Conservation (phyloP, 805 yeast genomes). For the Starmerella powellii region DNA sequence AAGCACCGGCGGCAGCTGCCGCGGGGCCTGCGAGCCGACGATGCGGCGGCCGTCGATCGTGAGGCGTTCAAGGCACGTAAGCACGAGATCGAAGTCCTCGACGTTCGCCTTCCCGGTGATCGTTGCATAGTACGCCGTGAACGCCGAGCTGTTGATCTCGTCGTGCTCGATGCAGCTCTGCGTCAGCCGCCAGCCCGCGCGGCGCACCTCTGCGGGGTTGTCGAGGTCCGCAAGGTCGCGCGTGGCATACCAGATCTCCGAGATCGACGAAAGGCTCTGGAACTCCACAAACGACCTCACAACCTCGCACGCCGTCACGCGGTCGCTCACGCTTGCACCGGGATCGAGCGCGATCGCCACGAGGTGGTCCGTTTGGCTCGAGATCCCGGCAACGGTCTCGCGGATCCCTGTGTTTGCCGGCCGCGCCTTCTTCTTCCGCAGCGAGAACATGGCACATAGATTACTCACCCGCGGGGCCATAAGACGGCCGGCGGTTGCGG, state of each 20-base stretch:
- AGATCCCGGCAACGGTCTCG: constrained; percentile 28
- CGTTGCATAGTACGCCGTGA: constrained; percentile 48
- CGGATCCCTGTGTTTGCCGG: constrained; percentile 8
- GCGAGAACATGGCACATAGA: constrained; percentile 12
- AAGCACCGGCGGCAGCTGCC: constrained; percentile 33
- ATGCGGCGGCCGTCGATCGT: constrained; percentile 39
- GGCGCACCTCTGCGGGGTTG: constrained; percentile 31
- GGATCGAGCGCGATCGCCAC: constrained; percentile 22
- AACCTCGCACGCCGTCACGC: constrained; percentile 38
- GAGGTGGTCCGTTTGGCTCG: constrained; percentile 26
- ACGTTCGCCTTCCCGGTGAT: constrained; percentile 40
- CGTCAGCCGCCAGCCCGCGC: constrained; percentile 43
- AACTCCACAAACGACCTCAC: constrained; percentile 41
- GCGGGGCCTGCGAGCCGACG: constrained; percentile 27
- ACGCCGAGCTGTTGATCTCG: constrained; percentile 38
- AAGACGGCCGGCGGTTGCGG: too few species aligned
- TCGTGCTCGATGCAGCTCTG: constrained; percentile 44
- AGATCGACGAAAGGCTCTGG: constrained; percentile 45
- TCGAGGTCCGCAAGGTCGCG: constrained; percentile 38
- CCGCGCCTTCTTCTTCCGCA: constrained; percentile 3
- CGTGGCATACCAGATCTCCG: constrained; percentile 67
- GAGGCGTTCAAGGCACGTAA: constrained; percentile 36
- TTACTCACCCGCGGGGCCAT: too few species aligned
- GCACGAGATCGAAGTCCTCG: constrained; percentile 41
- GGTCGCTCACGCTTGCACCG: constrained; percentile 24